Base-by-base conservation (phyloP, 805 yeast species). In the Saturnispora diversa region DNA sequence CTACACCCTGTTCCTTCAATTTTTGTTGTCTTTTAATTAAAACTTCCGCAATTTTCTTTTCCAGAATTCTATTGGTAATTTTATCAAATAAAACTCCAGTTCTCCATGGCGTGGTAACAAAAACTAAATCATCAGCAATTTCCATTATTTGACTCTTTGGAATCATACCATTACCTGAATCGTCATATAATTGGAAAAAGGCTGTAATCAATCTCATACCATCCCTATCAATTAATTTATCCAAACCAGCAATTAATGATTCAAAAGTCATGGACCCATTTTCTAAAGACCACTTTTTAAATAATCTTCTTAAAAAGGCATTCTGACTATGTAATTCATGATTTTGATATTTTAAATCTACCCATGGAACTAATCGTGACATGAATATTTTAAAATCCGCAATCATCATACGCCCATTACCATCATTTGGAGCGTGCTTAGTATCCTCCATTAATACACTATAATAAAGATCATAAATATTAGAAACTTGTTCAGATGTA, bases 51-150 rank as follows among this genome's bases (percentile, higher is more conserved):
- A 81, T 74, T 37, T 74, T 78, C 36, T 72, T 69, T 50, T 82
- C 86, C 32, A 84, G 76, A 2, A 74, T 73, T 31, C 63, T 64
- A 37, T 75, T 71, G 0, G 94, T 81, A 10, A 79, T 65, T 5
- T 64, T 55, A 58, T 87, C 96, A 29, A 84, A 71, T 15, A 70
- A 54, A 35, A 59, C 59, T 5, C 80, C 88, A 47, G 84, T 86
- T 51, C 86, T 78, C 80, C 92, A 83, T 2, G 95, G 95, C 30
- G 80, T 70, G 0, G 96, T 87, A 26, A 92, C 69, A 50, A 75
- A 81, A 10, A 90, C 63, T 29, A 90, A 62, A 35, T 90, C 97
- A 55, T 92, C 98, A 0, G 96, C 86, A 43, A 88, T 72, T 46
- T 78, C 80, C 33, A 92, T 64, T 4, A 92, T 84, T 0, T 83